Conservation (phyloP, 1,284 basidiomycete genomes). For the Puccinia triticina region DNA sequence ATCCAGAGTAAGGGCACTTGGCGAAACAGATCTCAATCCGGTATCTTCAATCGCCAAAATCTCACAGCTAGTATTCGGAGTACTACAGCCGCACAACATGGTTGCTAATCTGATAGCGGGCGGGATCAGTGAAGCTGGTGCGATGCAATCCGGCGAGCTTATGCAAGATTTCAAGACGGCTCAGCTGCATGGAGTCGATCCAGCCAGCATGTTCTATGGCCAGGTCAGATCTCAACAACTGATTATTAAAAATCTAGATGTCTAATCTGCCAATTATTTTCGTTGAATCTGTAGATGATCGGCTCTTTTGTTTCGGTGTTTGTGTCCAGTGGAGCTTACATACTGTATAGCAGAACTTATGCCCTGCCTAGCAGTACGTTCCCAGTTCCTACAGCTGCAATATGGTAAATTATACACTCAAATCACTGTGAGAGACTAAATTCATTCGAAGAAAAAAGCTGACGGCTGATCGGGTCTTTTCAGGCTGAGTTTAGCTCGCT, state of each 20-base stretch:
- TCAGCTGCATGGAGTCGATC: conserved; percentile 69
- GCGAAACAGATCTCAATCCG: conserved; percentile 59
- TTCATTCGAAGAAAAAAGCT: background rate
- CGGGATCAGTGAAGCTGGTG: conserved; percentile 92
- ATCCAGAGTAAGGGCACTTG: conserved; percentile 55
- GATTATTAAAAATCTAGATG: background rate
- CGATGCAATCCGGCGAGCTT: conserved; percentile 93
- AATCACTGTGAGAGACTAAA: background rate
- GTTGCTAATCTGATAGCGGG: conserved; percentile 96
- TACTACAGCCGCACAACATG: conserved; percentile 81
- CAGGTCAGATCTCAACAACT: conserved; percentile 67
- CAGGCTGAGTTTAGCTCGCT: conserved; percentile 85
- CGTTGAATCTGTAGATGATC: conserved; percentile 68
- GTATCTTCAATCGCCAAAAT: conserved; percentile 92
- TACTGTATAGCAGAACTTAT: conserved; percentile 83
- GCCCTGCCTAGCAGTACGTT: conserved; percentile 76
- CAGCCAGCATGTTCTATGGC: conserved; percentile 60
- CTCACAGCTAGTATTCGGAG: conserved; percentile 88
- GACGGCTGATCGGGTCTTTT: conserved; percentile 60
- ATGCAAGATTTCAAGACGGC: conserved; percentile 99
- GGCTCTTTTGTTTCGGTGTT: conserved; percentile 84
- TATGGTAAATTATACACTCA: conserved; percentile 61
- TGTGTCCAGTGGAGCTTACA: conserved; percentile 83
- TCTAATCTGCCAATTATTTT: background rate
- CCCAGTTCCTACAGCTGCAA: conserved; percentile 86